These are phyloP conservation scores for Ophiostoma sp. DNA, from an alignment of 2,329 filamentous ascomycete genomes.

Conservation along the genomic window DNA sequence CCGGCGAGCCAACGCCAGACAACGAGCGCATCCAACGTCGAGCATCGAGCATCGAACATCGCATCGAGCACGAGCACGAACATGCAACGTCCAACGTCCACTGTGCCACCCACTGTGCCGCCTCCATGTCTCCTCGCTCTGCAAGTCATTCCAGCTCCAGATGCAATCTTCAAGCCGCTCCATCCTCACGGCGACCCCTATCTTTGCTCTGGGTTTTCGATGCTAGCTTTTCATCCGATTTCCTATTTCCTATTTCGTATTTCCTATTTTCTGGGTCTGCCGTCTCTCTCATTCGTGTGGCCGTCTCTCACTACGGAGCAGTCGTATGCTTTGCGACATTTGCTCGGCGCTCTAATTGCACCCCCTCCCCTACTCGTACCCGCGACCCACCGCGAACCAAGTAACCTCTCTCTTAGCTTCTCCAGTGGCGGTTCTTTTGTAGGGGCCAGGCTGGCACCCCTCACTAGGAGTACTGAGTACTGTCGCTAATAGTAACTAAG, in stretches of 20 bases:
- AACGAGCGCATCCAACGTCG: not conserved
- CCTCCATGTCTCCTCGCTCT: not conserved
- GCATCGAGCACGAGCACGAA: not conserved
- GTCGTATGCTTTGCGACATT: not conserved
- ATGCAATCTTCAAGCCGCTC: not conserved
- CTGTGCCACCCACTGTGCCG: not conserved
- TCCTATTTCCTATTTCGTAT: not conserved
- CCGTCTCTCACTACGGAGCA: not conserved
- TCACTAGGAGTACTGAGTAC: not conserved
- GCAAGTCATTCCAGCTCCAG: not conserved
- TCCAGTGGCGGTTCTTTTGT: slow-evolving; percentile 11
- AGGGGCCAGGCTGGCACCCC: slow-evolving; percentile 4
- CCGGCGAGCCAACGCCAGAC: not conserved
- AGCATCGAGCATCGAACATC: not conserved
- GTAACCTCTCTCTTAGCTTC: not conserved
- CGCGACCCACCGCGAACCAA: not conserved
- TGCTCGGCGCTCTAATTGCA: not conserved
- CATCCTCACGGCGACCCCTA: not conserved
- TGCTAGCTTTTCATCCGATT: not conserved
- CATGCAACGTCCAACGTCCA: not conserved
- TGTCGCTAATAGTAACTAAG: too few relatives aligned
- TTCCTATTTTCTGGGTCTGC: slow-evolving; percentile 5
- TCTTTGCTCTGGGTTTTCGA: not conserved
- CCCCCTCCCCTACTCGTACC: slow-evolving; percentile 8
- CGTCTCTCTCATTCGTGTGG: not conserved